Percentiles rank a stretch among this genome's conserved stretches.
phyloP scores from a whole-genome alignment of 1,139 yeast genomes.

The Debaryomyces subglobosus region DNA sequence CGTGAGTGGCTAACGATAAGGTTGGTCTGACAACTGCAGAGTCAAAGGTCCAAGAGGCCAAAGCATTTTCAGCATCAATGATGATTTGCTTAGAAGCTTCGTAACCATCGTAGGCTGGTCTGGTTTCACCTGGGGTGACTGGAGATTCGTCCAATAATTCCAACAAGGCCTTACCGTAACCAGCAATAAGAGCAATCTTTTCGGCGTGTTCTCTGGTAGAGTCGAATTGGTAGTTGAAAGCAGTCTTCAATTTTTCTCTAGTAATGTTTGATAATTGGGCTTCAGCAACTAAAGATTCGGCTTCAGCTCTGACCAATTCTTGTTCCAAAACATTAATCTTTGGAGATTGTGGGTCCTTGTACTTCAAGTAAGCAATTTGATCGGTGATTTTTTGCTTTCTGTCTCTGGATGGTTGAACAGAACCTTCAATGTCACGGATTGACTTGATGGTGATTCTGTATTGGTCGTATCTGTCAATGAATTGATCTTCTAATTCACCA shows the following conservation, averaged over 20 bases:
- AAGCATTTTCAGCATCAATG: slow-evolving; percentile 81
- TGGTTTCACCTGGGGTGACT: slow-evolving; percentile 89
- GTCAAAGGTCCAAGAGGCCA: slow-evolving; percentile 83
- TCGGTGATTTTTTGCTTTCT: slow-evolving; percentile 85
- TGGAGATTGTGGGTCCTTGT: slow-evolving; percentile 84
- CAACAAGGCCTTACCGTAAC: slow-evolving; percentile 84
- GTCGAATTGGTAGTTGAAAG: slow-evolving; percentile 82
- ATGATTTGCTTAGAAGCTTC: slow-evolving; percentile 87
- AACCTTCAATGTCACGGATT: slow-evolving; percentile 81
- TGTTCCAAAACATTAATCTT: slow-evolving; percentile 82
- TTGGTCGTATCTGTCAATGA: slow-evolving; percentile 84
- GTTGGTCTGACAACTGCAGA: slow-evolving; percentile 81
- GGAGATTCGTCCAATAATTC: slow-evolving; percentile 84
- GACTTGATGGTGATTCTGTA: slow-evolving; percentile 81
- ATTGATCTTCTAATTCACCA: slow-evolving; percentile 87
- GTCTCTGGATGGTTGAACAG: slow-evolving; percentile 86
- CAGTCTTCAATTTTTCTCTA: slow-evolving; percentile 84
- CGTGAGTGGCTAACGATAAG: slow-evolving; percentile 73
- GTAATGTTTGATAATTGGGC: slow-evolving; percentile 88
- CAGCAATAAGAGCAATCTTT: slow-evolving; percentile 83
- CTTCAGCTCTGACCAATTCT: slow-evolving; percentile 88
- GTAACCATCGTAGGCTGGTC: slow-evolving; percentile 86
- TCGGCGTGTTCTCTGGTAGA: slow-evolving; percentile 82
- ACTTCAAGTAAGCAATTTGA: slow-evolving; percentile 79
- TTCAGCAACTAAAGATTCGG: slow-evolving; percentile 87